Base-by-base conservation (phyloP, 1,284 basidiomycete genomes). In the Sanghuangporus sanghuang region DNA sequence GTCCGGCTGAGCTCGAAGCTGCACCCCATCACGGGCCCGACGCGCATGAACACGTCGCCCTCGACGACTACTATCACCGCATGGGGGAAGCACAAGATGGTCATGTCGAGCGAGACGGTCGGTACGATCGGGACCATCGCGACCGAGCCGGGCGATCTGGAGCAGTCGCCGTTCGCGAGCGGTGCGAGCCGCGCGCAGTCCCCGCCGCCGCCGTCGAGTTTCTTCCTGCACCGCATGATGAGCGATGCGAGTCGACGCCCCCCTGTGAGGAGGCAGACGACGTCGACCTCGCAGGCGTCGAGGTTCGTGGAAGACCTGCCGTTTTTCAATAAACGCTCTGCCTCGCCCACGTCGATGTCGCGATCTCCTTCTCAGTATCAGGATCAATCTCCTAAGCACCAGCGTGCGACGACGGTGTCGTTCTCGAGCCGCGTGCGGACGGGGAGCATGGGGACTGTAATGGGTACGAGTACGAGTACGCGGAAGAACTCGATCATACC, bases 241-340 rank as follows among this genome's bases (percentile, higher is more conserved):
- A 57, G 18, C 16, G 56, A 42, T 2, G 36, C 7, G 74, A 74
- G 39, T 64, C 72, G 12, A 65, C 73, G 32, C 72, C 75, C 32
- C 69, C 71, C 44, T 74, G 72, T 11, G 56, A 61, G 67, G 46
- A 66, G 66, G 27, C 59, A 61, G 49, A 53, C 48, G 53, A 23
- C 59, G 46, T 32, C 50, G 21, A 23, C 21, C 36, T 62, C 62
- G 44, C 8, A 50, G 54, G 58, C 63, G 36, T 62, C 64, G 57
- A 14, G 61, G 23, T 64, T 59, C 42, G 58, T 60, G 11, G 62
- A 62, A 27, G 59, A 65, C 39, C 36, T 77, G 11, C 80, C 78
- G n/a, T 55, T 57, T 50, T 50, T 57, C 39, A 27, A 23, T 14
- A 64, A 56, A 70, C 69, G 55, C 71, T 70, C 44, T 70, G 77